phyloP scores from a whole-genome alignment of 129 eudicot genomes.

The Pittosporum tobira region DNA sequence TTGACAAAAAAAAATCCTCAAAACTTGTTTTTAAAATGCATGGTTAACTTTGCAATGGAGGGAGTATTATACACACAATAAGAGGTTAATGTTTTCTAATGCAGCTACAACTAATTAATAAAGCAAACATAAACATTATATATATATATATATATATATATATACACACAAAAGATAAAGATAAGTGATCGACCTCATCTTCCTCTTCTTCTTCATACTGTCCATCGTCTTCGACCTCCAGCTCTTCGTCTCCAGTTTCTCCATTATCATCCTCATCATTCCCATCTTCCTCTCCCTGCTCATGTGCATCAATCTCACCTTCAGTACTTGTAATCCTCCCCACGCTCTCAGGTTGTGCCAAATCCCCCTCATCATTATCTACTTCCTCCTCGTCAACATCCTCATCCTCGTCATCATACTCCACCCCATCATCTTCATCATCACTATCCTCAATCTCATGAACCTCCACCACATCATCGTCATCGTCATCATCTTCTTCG shows the following conservation, averaged over 20 bases:
- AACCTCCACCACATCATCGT: constrained; percentile 81
- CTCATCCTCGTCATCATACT: constrained; percentile 42
- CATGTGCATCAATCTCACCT: constrained; percentile 97
- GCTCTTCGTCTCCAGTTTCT: constrained; percentile 87
- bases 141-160: too few species aligned
- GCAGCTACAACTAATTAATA: too few species aligned
- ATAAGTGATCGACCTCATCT: too few species aligned
- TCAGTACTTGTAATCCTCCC: constrained; percentile 68
- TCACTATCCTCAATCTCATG: constrained; percentile 77
- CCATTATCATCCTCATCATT: constrained; percentile 96
- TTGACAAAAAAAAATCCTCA: too few species aligned
- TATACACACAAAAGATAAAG: too few species aligned
- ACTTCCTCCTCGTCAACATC: constrained; percentile 55
- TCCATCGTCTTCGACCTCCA: constrained; percentile 56
- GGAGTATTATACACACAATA: too few species aligned
- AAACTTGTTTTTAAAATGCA: too few species aligned
- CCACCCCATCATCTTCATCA: constrained; percentile 82
- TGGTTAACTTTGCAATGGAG: too few species aligned
- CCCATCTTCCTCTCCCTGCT: constrained; percentile 93
- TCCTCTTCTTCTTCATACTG: constrained; percentile 79
- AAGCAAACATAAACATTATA: too few species aligned
- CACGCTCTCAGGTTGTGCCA: constrained; percentile 51
- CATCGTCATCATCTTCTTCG: too few species aligned
- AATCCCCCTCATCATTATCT: constrained; percentile 52
- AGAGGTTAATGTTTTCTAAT: too few species aligned